Conservation (phyloP, 306 rosid species). For the Cyamopsis tetragonoloba region DNA sequence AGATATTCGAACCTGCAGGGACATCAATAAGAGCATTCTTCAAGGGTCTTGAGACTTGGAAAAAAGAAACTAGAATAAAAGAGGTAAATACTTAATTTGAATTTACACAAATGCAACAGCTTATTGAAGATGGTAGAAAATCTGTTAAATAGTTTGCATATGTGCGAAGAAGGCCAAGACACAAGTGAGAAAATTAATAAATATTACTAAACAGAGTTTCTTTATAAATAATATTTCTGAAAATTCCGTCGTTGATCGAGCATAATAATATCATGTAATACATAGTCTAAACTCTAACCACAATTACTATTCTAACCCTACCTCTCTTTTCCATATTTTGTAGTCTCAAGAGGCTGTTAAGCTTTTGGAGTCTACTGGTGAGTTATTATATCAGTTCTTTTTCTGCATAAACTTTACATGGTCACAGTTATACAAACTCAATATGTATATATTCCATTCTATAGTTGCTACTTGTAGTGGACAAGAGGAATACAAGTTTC, state of each 20-base stretch:
- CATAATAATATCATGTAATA: neutral
- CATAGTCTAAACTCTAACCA: neutral
- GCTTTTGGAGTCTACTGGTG: slow-evolving; percentile 50
- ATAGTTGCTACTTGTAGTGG: slow-evolving; percentile 35
- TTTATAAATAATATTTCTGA: too few species aligned
- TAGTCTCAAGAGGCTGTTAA: slow-evolving; percentile 44
- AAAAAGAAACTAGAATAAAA: slow-evolving; percentile 57
- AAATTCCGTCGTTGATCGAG: too few species aligned
- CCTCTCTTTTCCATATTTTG: neutral
- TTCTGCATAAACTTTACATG: neutral
- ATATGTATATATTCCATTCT: neutral
- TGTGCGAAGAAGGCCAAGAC: neutral
- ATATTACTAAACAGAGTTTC: too few species aligned
- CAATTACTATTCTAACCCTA: neutral
- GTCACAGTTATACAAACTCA: neutral
- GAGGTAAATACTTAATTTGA: slow-evolving; percentile 31
- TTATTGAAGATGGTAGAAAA: too few species aligned
- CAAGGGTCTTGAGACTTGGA: slow-evolving; percentile 75
- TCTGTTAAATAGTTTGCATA: neutral
- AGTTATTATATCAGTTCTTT: slow-evolving; percentile 25
- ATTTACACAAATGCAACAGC: neutral
- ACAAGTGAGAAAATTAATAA: too few species aligned
- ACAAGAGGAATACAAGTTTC: slow-evolving; percentile 54
- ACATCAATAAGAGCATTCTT: slow-evolving; percentile 67
- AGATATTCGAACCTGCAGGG: slow-evolving; percentile 35